Base-by-base conservation (phyloP, 768 basidiomycete species). In the Asterophora lycoperdoides region DNA sequence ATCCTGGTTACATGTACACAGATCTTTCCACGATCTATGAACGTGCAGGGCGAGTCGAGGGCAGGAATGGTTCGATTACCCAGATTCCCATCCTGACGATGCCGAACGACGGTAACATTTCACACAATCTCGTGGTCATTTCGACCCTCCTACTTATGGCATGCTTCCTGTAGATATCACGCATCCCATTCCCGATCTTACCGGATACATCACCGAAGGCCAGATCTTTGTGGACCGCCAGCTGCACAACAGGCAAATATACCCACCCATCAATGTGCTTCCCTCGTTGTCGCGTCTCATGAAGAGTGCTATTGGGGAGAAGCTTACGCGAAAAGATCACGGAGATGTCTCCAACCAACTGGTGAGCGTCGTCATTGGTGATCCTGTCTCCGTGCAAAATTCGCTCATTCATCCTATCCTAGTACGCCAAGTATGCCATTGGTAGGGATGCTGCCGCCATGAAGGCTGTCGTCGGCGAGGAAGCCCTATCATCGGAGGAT, bases 1-100 rank as follows among this genome's bases (percentile, higher is more conserved):
- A 98, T 80, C 88, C 89, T 49, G 90, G 90, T 62, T 93, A 93
- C 74, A 93, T 93, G 91, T 98, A 99, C 74, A 99, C 96, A 8
- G 96, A 99, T 79, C 80, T 98, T 76, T 93, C 95, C 42, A 98
- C 95, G 29, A 95, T 99, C 65, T 99, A 99, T 71, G 96, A 99
- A 72, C 93, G 96, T 70, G 96, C 96, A 34, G 96, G 96, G 38
- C 94, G 95, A 60, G 96, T 98, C 44, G 72, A 96, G 73, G 96
- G 96, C 55, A 81, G 95, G 59, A 98, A 97, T 70, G 96, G 96
- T 37, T 96, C 93, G 41, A 99, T 99, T 76, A 99, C 96, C 46
- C 96, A 99, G 74, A 96, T 98, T 68, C 96, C 96, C 52, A 99
- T 98, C 63, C 79, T 99, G 48, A 98, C 96, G 52, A 99, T 99